Base-by-base conservation (phyloP, 2,329 filamentous ascomycete species). In the Pseudogymnoascus sp. region DNA sequence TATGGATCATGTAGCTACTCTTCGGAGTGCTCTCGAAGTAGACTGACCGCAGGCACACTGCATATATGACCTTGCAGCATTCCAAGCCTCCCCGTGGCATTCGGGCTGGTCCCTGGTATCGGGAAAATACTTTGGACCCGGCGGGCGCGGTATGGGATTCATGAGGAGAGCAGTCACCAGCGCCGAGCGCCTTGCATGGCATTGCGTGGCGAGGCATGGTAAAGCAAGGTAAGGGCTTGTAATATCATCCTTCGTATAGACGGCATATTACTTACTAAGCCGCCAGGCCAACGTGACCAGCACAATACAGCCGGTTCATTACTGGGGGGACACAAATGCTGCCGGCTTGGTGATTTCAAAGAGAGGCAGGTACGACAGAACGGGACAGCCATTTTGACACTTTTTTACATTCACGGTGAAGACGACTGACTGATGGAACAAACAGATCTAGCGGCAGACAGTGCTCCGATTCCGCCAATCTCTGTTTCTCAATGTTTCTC, bases 61-160 rank as follows among this genome's bases (percentile, higher is more conserved):
- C 47, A 53, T 53, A 53, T 33, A 33, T 24, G 26, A 31, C 47
- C 47, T 53, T 53, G 47, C 47, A 53, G 26, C 47, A 6, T 53
- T 53, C n/a, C 47, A 53, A 53, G 26, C 47, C 47, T 53, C 47
- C 26, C n/a, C 8, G 26, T 53, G 47, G 47, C 47, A 53, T 53
- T 53, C 47, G 47, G n/a, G 47, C n/a, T 53, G 47, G 47, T 53
- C 47, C 47, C 47, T 53, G 47, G 47, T 53, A 31, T 53, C 47
- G 47, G 47, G 47, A 26, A 53, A 31, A 53, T 53, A 53, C 47
- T 31, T 29, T 53, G 24, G 24, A 16, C 47, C 47, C 24, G 44
- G 44, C 24, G 47, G 24, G 24, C 7, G 47, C 26, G 26, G 14
- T 53, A 53, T 53, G 47, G 47, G 47, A 53, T 53, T 31, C 47